Conservation (phyloP, 2,329 filamentous ascomycete genomes). For the Talaromyces sp. region DNA sequence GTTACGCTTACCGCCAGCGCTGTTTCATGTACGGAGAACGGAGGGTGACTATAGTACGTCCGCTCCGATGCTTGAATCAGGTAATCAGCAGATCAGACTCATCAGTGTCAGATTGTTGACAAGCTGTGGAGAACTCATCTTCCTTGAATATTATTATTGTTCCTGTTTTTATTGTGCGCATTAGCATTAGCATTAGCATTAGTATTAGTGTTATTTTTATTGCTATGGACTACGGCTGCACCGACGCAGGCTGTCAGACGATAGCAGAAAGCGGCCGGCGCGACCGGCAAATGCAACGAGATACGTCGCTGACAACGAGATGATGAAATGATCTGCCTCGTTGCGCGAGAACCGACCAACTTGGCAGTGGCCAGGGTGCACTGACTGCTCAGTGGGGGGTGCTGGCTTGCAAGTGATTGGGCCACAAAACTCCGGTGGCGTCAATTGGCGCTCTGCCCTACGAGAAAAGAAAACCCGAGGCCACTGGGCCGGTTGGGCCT, state of each 20-base stretch:
- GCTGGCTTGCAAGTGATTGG: neutral
- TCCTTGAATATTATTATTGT: too few relatives aligned
- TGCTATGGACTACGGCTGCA: neutral
- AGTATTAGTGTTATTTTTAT: neutral
- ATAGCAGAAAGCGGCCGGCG: neutral
- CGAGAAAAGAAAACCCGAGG: neutral
- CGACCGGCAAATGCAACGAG: neutral
- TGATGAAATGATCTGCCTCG: neutral
- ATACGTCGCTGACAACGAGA: neutral
- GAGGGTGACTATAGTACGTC: neutral
- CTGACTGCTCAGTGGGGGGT: neutral
- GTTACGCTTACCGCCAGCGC: neutral
- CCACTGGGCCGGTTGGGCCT: too few relatives aligned
- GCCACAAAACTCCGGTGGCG: neutral
- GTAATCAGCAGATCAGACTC: too few relatives aligned
- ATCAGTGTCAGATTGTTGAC: too few relatives aligned
- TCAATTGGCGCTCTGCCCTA: neutral
- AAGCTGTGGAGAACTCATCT: too few relatives aligned
- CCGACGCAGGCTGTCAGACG: neutral
- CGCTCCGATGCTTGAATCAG: neutral
- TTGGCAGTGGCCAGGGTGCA: neutral
- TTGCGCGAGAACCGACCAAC: too few relatives aligned
- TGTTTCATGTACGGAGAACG: neutral
- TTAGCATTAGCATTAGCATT: too few relatives aligned
- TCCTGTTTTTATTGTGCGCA: too few relatives aligned